phyloP scores from a whole-genome alignment of 1,284 basidiomycete genomes.

The Hemileia vastatrix region DNA sequence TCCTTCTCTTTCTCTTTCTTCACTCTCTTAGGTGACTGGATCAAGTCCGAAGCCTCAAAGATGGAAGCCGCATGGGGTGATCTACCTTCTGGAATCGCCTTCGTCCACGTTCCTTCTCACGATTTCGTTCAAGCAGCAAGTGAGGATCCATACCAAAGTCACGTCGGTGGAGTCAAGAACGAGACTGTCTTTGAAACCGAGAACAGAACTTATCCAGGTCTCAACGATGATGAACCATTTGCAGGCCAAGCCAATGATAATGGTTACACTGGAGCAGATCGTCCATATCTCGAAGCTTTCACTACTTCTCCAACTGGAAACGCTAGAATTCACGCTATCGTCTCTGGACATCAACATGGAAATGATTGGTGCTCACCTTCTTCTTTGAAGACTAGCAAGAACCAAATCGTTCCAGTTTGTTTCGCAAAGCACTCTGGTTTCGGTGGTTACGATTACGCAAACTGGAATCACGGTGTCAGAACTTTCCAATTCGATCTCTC shows the following conservation, averaged over 20 bases:
- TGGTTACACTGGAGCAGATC: constrained; percentile 20
- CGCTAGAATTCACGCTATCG: constrained; percentile 20
- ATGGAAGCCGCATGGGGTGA: constrained; percentile 11
- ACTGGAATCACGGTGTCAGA: constrained; percentile 22
- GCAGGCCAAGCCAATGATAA: neutral
- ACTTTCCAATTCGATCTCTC: constrained; percentile 18
- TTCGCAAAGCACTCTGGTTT: constrained; percentile 24
- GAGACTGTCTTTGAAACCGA: constrained; percentile 6
- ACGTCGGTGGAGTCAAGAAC: constrained; percentile 19
- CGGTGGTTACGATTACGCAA: constrained; percentile 21
- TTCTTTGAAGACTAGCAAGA: neutral
- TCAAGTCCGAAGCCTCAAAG: constrained; percentile 1
- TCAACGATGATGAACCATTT: constrained; percentile 23
- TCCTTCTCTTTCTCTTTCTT: no score
- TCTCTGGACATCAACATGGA: constrained; percentile 22
- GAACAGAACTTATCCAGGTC: constrained; percentile 6
- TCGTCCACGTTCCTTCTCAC: constrained; percentile 22
- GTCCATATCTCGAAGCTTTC: constrained; percentile 18
- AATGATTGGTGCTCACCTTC: constrained; percentile 18
- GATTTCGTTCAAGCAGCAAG: neutral
- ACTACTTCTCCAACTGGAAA: constrained; percentile 4
- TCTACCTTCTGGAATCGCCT: constrained; percentile 19
- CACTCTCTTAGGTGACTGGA: constrained; percentile 4
- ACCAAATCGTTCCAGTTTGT: constrained; percentile 17
- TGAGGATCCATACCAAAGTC: constrained; percentile 3